Evolutionary conservation across 768 basidiomycete genomes (phyloP).

Genomic region (Lactifluus hygrophoroides): DNA sequence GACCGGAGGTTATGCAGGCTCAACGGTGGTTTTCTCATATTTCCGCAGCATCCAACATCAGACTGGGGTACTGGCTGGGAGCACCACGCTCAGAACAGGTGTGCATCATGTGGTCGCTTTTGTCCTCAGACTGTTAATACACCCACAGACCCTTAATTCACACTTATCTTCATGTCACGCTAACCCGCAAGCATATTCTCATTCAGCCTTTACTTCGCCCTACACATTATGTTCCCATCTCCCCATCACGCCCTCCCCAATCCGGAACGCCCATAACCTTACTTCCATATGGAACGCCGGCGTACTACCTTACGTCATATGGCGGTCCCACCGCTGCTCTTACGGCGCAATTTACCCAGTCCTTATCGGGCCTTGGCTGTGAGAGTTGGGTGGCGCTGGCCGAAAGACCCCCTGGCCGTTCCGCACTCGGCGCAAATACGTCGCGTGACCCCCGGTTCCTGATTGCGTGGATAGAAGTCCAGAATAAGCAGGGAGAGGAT

Average conservation of each 20-base stretch:
- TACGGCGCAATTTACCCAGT: conserved; percentile 52
- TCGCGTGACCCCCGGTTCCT: conserved; percentile 34
- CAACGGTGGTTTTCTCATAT: conserved; percentile 56
- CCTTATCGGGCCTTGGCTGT: conserved; percentile 54
- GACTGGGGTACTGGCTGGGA: conserved; percentile 67
- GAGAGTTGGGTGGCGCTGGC: conserved; percentile 36
- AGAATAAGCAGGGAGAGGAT: conserved; percentile 73
- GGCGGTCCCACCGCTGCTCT: conserved; percentile 56
- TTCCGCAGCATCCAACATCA: conserved; percentile 33
- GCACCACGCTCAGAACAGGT: conserved; percentile 43
- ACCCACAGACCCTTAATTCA: conserved; percentile 47
- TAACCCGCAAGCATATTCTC: conserved; percentile 36
- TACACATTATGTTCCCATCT: conserved; percentile 50
- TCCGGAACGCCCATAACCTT: conserved; percentile 62
- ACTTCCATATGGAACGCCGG: conserved; percentile 63
- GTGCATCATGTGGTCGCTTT: conserved; percentile 8
- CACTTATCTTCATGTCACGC: conserved; percentile 30
- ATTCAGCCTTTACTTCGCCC: conserved; percentile 54
- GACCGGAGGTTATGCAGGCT: conserved; percentile 40
- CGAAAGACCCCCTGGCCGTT: conserved; percentile 7
- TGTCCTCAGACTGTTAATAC: conserved; percentile 16
- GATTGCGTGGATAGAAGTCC: conserved; percentile 66
- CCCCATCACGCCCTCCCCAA: conserved; percentile 33
- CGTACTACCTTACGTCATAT: conserved; percentile 66
- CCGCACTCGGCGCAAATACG: not conserved